These are phyloP conservation scores for Populus hybrid DNA, from an alignment of 441 rosid species.

Conservation along the genomic window DNA sequence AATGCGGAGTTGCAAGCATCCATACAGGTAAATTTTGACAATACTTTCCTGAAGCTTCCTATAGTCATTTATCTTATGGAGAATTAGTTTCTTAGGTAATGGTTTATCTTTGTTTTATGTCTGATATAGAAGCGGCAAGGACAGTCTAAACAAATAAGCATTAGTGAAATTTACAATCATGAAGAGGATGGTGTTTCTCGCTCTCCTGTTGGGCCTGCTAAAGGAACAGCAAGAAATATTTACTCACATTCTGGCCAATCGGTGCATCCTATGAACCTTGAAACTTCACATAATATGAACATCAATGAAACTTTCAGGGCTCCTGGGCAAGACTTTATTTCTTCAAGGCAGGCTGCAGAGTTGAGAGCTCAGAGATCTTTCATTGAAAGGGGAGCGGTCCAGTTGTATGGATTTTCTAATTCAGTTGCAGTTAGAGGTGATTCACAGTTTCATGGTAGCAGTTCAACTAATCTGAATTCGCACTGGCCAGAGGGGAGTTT, in stretches of 20 bases:
- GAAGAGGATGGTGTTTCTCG: constrained; percentile 46
- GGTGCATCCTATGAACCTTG: constrained; percentile 24
- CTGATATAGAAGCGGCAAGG: constrained; percentile 45
- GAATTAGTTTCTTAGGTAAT: not conserved
- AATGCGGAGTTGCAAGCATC: constrained; percentile 63
- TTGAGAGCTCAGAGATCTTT: constrained; percentile 47
- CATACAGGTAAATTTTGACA: constrained; percentile 42
- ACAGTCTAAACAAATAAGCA: constrained; percentile 41
- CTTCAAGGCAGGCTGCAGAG: constrained; percentile 34
- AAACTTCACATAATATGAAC: constrained; percentile 26
- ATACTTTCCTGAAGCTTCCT: not conserved
- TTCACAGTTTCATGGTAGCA: constrained; percentile 50
- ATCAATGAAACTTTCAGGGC: constrained; percentile 25
- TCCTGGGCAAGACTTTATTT: constrained; percentile 25
- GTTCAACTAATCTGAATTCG: constrained; percentile 26
- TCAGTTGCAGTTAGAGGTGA: constrained; percentile 64
- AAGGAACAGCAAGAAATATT: constrained; percentile 30
- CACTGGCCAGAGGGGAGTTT: constrained; percentile 46
- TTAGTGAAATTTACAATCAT: constrained; percentile 42
- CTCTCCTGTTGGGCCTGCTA: constrained; percentile 43
- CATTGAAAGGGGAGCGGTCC: constrained; percentile 33
- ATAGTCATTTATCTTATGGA: not conserved
- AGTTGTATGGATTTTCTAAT: constrained; percentile 65
- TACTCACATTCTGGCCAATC: constrained; percentile 34
- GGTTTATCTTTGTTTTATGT: not conserved